phyloP scores from a whole-genome alignment of 2,329 filamentous ascomycete genomes.

The Exserohilum rostratum region DNA sequence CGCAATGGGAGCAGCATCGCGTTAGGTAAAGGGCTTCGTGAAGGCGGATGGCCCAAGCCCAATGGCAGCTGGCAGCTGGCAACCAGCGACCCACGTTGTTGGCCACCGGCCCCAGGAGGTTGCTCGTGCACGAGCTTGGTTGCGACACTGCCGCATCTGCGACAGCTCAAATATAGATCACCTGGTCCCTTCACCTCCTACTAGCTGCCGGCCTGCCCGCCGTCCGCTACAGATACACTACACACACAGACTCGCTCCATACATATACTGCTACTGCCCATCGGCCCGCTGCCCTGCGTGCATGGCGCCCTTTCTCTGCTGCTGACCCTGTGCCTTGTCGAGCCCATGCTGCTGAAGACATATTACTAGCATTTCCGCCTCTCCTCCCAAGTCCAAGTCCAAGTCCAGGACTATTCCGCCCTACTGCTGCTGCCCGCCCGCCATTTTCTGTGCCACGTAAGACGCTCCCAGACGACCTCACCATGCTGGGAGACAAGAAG shows the following conservation, averaged over 20 bases:
- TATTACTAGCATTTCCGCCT: constrained; percentile 7
- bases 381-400: too few relatives aligned
- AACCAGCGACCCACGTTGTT: constrained; percentile 26
- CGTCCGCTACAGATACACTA: neutral
- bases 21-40: constrained; percentile 1
- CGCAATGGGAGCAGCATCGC: constrained; percentile 2
- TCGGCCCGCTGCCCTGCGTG: constrained; percentile 19
- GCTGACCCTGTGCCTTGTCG: constrained; percentile 17
- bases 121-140: constrained; percentile 27
- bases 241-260: too few relatives aligned
- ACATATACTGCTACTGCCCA: constrained; percentile 18
- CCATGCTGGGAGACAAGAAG: constrained; percentile 39
- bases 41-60: constrained; percentile 5
- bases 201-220: neutral
- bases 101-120: constrained; percentile 17
- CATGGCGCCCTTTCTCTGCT: constrained; percentile 29
- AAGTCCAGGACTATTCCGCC: too few relatives aligned
- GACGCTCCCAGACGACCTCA: neutral
- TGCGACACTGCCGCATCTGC: constrained; percentile 32
- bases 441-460: neutral
- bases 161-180: constrained; percentile 37
- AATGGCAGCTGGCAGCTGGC: constrained; percentile 9
- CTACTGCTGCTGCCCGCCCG: too few relatives aligned
- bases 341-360: constrained; percentile 18
- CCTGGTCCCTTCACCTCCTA: constrained; percentile 14